Evolutionary conservation across 306 rosid genomes (phyloP), one percentile per base, ranked within the genome.

Genomic region (Lotus japonicus): DNA sequence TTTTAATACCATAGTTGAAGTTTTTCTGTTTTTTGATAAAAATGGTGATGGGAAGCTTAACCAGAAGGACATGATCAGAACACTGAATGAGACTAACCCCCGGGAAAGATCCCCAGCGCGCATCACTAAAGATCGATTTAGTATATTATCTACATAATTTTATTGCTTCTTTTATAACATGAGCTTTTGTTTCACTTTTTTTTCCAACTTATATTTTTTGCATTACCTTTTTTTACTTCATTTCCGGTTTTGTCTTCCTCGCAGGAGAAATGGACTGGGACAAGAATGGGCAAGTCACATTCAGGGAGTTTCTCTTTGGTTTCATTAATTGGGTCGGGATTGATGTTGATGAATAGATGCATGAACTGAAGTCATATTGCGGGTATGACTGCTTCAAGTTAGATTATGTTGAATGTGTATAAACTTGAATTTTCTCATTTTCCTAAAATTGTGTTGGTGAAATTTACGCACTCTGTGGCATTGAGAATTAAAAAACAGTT

Each of bases 241-340:
- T 53, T 45, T 52, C 9, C 46, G 42, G 17, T 53, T 59, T 54
- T 55, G 19, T 75, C 12, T 62, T 67, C 62, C 19, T 49, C 58
- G 52, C 86, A 85, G 95, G 71, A 61, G 96, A 92, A 84, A 89
- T 92, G 90, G 95, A 92, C 80, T 87, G 95, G 92, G 89, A 87
- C 84, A 84, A 76, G 63, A 87, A 82, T 61, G 96, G 96, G 42
- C 76, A 87, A 78, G 85, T 89, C 55, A 87, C 84, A 61, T 87
- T 92, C 80, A 77, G 90, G 74, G 95, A 85, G 80, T 92, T 89
- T 57, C 96, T 89, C 59, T 92, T 92, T 74, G 95, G 88, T 61
- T 91, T 88, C 82, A 72, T 91, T 31, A 73, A 85, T 50, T 92
- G 97, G 97, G 79, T 89, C 39, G 96, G 97, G 51, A 85, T 92